phyloP scores from a whole-genome alignment of 805 yeast species.

The Yarrowia hollandica region DNA sequence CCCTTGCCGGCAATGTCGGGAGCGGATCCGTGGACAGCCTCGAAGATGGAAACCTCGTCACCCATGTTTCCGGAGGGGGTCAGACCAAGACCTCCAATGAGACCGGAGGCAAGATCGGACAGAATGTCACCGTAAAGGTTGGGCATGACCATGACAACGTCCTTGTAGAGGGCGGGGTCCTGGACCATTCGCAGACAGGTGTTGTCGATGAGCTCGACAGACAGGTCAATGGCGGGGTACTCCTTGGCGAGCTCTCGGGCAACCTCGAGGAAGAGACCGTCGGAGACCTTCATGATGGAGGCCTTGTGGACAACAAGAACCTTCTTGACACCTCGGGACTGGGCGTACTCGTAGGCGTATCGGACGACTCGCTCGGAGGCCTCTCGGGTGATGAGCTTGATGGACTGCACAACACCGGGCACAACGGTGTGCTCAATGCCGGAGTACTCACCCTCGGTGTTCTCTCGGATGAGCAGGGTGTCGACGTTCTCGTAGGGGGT shows the following conservation, averaged over 20 bases:
- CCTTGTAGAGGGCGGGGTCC: constrained; percentile 83
- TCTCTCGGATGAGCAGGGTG: constrained; percentile 95
- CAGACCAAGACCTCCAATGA: constrained; percentile 97
- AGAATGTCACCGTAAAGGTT: constrained; percentile 98
- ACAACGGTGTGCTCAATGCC: constrained; percentile 98
- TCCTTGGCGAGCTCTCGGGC: constrained; percentile 88
- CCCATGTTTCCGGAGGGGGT: constrained; percentile 99
- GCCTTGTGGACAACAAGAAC: constrained; percentile 97
- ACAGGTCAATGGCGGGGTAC: constrained; percentile 84
- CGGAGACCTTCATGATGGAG: constrained; percentile 95
- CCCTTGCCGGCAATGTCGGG: constrained; percentile 99
- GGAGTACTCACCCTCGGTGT: constrained; percentile 98
- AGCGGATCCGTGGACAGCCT: constrained; percentile 99
- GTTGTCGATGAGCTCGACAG: constrained; percentile 90
- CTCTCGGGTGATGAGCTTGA: constrained; percentile 92
- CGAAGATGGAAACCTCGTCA: constrained; percentile 94
- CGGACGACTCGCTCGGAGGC: constrained; percentile 96
- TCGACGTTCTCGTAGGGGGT: constrained; percentile 89
- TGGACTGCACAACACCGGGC: constrained; percentile 98
- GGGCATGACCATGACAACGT: constrained; percentile 97
- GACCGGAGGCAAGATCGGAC: constrained; percentile 96
- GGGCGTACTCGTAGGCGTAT: constrained; percentile 96
- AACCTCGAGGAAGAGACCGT: constrained; percentile 91
- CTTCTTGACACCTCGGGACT: constrained; percentile 80
- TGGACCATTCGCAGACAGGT: constrained; percentile 87